Evolutionary conservation across 164 flowering plant genomes (phyloP).

Genomic region (Dillenia turbinata): DNA sequence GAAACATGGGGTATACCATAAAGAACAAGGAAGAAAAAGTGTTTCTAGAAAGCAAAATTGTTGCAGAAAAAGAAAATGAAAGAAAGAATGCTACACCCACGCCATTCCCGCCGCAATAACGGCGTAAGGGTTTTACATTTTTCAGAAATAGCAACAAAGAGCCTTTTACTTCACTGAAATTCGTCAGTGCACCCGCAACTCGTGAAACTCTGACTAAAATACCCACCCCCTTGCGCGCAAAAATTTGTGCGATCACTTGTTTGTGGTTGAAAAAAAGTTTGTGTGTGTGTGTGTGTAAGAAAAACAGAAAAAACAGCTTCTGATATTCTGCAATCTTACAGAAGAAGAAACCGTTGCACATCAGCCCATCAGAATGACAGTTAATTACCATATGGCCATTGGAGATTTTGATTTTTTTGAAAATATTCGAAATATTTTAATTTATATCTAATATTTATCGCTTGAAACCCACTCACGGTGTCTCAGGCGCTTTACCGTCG

Average conservation of each 20-base stretch:
- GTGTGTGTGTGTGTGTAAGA: too few relatives aligned
- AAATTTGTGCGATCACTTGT: too few relatives aligned
- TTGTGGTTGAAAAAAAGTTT: too few relatives aligned
- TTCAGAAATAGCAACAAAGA: neutral
- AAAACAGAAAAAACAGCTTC: too few relatives aligned
- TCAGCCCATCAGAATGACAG: constrained; percentile 3
- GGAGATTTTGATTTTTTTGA: too few relatives aligned
- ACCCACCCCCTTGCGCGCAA: constrained; percentile 10
- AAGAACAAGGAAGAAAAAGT: neutral
- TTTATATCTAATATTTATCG: too few relatives aligned
- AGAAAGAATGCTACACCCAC: constrained; percentile 14
- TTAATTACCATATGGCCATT: constrained; percentile 24
- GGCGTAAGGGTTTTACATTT: constrained; percentile 10
- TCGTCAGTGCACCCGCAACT: constrained; percentile 8
- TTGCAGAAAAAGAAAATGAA: constrained; percentile 1
- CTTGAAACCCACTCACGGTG: constrained; percentile 53
- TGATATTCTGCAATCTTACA: too few relatives aligned
- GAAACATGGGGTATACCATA: too few relatives aligned
- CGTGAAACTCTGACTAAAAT: too few relatives aligned
- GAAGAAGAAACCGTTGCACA: neutral
- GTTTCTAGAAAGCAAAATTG: too few relatives aligned
- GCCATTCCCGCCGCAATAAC: constrained; percentile 65
- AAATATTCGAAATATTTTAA: too few relatives aligned
- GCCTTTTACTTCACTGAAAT: constrained; percentile 4
- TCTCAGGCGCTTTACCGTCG: constrained; percentile 42